phyloP scores from a whole-genome alignment of 805 yeast genomes.

The Saccharomycopsis malanga region DNA sequence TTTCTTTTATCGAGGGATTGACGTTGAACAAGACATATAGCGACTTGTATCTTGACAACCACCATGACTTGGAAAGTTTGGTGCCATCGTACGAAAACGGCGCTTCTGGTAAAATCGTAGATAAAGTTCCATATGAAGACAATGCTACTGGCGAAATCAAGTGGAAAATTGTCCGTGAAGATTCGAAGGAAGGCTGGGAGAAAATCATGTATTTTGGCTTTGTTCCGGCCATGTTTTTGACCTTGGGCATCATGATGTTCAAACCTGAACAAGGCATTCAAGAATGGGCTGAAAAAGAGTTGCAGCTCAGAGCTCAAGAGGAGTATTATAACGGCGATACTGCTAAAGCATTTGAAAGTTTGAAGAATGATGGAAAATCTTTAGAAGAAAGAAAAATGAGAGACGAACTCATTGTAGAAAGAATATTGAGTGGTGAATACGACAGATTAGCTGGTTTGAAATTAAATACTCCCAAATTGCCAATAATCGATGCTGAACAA shows the following conservation, averaged over 20 bases:
- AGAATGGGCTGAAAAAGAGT: constrained; percentile 82
- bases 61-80: constrained; percentile 50
- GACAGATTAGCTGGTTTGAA: constrained; percentile 59
- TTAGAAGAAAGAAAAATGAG: constrained; percentile 56
- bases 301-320: constrained; percentile 69
- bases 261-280: constrained; percentile 44
- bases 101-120: constrained; percentile 59
- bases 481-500: constrained; percentile 19
- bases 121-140: constrained; percentile 79
- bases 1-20: constrained; percentile 40
- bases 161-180: constrained; percentile 72
- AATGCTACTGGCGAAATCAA: constrained; percentile 69
- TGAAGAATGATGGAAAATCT: constrained; percentile 33
- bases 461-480: constrained; percentile 31
- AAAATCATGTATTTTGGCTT: constrained; percentile 61
- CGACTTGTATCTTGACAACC: constrained; percentile 53
- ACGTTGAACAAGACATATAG: constrained; percentile 45
- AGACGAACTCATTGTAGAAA: constrained; percentile 72
- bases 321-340: constrained; percentile 52
- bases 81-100: constrained; percentile 39
- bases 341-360: constrained; percentile 41
- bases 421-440: constrained; percentile 79
- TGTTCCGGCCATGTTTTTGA: constrained; percentile 59
- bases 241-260: constrained; percentile 46
- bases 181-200: constrained; percentile 84